A percentile compares a stretch with the other conserved stretches of the same genome.
Evolutionary conservation across 2,329 filamentous ascomycete species (phyloP).

Genomic region (Aspergillus neotritici): DNA sequence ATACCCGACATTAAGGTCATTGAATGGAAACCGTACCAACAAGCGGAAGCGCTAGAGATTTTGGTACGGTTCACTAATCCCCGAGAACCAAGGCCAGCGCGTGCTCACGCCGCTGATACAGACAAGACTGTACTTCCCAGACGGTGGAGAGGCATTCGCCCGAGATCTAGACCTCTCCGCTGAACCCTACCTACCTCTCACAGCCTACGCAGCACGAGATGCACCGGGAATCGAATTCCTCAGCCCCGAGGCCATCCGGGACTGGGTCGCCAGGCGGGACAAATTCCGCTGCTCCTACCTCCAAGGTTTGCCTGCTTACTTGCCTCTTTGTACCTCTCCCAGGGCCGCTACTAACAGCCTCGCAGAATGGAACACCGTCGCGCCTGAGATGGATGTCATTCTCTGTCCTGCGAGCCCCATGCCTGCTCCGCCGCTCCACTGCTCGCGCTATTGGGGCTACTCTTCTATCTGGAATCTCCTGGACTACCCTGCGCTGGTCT

Average conservation of each 20-base stretch:
- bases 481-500: constrained; percentile 59
- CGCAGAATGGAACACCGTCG: constrained; percentile 7
- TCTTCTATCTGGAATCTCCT: constrained; percentile 64
- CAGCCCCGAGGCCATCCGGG: constrained; percentile 5
- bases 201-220: constrained; percentile 2
- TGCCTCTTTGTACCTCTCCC: neutral
- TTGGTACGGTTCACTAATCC: neutral
- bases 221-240: constrained; percentile 9
- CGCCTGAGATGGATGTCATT: constrained; percentile 48
- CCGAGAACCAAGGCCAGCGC: too few relatives aligned
- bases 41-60: constrained; percentile 46
- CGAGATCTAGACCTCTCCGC: constrained; percentile 1
- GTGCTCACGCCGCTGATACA: too few relatives aligned
- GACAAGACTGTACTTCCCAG: constrained; percentile 6
- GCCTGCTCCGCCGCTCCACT: constrained; percentile 49
- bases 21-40: constrained; percentile 41
- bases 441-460: constrained; percentile 59
- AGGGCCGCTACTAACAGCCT: neutral
- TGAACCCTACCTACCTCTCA: neutral
- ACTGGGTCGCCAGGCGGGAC: constrained; percentile 8
- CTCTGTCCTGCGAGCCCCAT: constrained; percentile 56
- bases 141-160: constrained; percentile 8
- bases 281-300: constrained; percentile 6
- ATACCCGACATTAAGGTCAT: constrained; percentile 18
- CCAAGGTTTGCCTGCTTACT: constrained; percentile 6